Evolutionary conservation across 345 rosid species (phyloP).

Genomic region (Brassica incana): DNA sequence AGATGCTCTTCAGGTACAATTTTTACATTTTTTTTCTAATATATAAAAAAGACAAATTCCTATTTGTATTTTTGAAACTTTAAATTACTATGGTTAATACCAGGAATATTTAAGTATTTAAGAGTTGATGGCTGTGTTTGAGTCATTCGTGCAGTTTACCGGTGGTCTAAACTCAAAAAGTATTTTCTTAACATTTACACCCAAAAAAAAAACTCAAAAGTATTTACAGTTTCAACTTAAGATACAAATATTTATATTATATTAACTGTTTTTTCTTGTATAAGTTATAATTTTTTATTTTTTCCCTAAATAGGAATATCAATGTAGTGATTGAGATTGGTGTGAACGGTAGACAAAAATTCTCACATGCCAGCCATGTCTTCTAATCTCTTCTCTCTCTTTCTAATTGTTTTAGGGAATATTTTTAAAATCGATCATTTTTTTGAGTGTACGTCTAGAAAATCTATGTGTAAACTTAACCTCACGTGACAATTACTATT

Average conservation of each 20-base stretch:
- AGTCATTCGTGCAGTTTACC: conserved; percentile 6
- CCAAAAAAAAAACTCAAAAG: too few relatives aligned
- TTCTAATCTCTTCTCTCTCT: background rate
- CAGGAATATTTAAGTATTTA: background rate
- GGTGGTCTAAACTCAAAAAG: background rate
- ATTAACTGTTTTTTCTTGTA: background rate
- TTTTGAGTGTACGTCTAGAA: conserved; percentile 22
- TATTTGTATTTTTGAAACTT: background rate
- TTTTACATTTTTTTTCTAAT: background rate
- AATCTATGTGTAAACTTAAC: conserved; percentile 15
- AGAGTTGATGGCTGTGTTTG: conserved; percentile 18
- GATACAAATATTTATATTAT: background rate
- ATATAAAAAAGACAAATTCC: background rate
- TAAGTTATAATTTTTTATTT: background rate
- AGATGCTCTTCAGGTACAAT: conserved; percentile 77
- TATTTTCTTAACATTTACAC: background rate
- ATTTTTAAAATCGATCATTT: background rate
- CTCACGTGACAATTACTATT: conserved; percentile 30
- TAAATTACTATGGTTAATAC: background rate
- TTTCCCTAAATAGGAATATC: background rate
- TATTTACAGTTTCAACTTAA: background rate
- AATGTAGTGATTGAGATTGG: conserved; percentile 4
- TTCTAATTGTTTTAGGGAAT: background rate
- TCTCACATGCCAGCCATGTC: conserved; percentile 16
- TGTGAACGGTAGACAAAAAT: conserved; percentile 25